Conservation (phyloP, 345 rosid species). For the Acer negundo region DNA sequence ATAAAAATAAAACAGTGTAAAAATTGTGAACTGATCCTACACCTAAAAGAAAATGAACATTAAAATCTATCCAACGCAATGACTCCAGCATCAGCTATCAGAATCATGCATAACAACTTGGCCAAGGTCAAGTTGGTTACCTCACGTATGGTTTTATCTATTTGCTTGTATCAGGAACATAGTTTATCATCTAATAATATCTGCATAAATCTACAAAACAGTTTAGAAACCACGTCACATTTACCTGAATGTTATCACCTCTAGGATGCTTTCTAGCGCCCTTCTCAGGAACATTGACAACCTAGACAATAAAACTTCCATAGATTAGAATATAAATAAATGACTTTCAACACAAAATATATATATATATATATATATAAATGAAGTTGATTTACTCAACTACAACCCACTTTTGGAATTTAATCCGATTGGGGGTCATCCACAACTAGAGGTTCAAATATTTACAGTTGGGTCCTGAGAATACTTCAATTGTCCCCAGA, state of each 20-base stretch:
- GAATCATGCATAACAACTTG: not conserved
- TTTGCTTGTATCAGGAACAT: not conserved
- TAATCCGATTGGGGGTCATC: constrained; percentile 1
- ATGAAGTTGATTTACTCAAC: constrained; percentile 3
- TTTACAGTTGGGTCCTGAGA: constrained; percentile 5
- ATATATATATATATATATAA: not conserved
- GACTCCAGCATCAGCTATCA: constrained; percentile 4
- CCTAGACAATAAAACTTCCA: constrained; percentile 39
- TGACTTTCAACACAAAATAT: not conserved
- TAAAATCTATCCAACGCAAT: not conserved
- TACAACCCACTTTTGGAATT: not conserved
- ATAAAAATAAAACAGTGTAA: not conserved
- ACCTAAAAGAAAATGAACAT: not conserved
- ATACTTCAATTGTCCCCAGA: not conserved
- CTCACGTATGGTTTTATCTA: not conserved
- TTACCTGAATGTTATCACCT: constrained; percentile 99
- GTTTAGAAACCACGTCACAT: not conserved
- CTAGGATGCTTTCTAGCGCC: constrained; percentile 99
- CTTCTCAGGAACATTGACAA: constrained; percentile 98
- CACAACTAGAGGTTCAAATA: not conserved
- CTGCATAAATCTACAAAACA: not conserved
- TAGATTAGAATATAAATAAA: constrained; percentile 5
- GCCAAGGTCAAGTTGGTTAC: not conserved
- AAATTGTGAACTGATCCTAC: not conserved
- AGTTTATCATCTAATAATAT: not conserved